phyloP scores from a whole-genome alignment of 139 green algal genomes.

The Tetraselmis chui region DNA sequence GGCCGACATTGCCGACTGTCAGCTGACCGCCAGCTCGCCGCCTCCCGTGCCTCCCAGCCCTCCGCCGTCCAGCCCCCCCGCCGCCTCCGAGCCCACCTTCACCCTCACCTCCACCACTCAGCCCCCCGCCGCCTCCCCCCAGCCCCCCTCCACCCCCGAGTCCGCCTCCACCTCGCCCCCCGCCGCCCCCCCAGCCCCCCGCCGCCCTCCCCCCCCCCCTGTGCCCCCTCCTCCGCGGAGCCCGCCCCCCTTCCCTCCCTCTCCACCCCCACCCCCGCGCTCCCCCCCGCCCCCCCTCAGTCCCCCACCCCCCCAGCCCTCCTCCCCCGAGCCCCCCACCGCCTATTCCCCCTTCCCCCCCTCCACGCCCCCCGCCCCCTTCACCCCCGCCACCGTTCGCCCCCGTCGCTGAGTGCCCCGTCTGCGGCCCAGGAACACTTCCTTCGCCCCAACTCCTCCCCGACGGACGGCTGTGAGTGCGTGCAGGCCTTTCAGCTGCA shows the following conservation, averaged over 20 bases:
- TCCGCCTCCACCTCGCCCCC: too few species aligned
- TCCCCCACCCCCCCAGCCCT: not conserved
- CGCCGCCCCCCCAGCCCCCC: not conserved
- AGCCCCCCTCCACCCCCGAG: not conserved
- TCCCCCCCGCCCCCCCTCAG: slow-evolving; percentile 1
- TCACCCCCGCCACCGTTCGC: not conserved
- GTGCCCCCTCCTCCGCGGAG: not conserved
- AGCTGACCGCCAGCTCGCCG: not conserved
- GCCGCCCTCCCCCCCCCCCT: slow-evolving; percentile 1
- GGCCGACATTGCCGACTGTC: not conserved
- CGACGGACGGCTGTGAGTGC: not conserved
- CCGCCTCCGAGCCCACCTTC: not conserved
- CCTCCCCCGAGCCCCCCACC: not conserved
- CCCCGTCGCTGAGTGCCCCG: not conserved
- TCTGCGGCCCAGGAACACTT: not conserved
- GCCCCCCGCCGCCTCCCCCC: slow-evolving; percentile 5
- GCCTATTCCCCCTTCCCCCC: not conserved
- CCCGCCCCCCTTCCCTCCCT: not conserved
- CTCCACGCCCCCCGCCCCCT: not conserved
- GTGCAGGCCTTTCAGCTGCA: not conserved
- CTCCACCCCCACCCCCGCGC: slow-evolving; percentile 1
- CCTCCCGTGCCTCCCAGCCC: slow-evolving; percentile 2
- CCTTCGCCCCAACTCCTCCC: not conserved
- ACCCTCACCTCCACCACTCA: not conserved
- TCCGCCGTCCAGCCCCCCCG: slow-evolving; percentile 1